Conservation (phyloP, 345 rosid species). For the Hevea brasiliensis region DNA sequence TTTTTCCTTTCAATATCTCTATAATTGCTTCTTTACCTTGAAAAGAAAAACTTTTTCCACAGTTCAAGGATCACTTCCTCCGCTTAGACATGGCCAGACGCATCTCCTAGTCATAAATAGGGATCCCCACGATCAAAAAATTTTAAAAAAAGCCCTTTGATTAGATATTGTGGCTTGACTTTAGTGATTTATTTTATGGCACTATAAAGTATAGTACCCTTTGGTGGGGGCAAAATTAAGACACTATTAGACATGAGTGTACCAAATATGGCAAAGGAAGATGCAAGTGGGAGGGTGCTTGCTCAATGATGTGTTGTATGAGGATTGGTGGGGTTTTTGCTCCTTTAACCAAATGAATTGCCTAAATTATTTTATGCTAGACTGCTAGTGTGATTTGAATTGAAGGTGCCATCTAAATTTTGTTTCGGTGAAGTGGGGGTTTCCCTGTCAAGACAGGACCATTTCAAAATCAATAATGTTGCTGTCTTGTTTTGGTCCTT, state of each 20-base stretch:
- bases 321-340: conserved; percentile 8
- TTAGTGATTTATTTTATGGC: conserved; percentile 14
- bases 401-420: not conserved
- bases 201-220: not conserved
- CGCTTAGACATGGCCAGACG: conserved; percentile 22
- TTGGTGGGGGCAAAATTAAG: conserved; percentile 24
- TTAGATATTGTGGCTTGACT: conserved; percentile 26
- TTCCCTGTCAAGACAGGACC: conserved; percentile 5
- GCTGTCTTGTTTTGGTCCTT: conserved; percentile 40
- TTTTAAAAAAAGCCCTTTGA: conserved; percentile 2
- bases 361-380: not conserved
- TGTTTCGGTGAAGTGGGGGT: conserved; percentile 26
- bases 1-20: conserved; percentile 25
- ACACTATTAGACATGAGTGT: conserved; percentile 17
- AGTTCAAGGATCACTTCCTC: conserved; percentile 33
- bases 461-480: conserved; percentile 18
- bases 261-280: conserved; percentile 24
- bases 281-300: conserved; percentile 20
- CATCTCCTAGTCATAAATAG: conserved; percentile 36
- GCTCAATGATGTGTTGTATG: conserved; percentile 4
- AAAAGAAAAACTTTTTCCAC: conserved; percentile 50
- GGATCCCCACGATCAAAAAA: conserved; percentile 12
- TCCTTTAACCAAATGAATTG: too few species aligned
- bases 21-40: conserved; percentile 46
- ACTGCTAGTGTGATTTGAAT: not conserved